A percentile compares a stretch with the other conserved stretches of the same genome.
Conservation (phyloP, 805 yeast species). For the Kodamaea fukazawae region DNA sequence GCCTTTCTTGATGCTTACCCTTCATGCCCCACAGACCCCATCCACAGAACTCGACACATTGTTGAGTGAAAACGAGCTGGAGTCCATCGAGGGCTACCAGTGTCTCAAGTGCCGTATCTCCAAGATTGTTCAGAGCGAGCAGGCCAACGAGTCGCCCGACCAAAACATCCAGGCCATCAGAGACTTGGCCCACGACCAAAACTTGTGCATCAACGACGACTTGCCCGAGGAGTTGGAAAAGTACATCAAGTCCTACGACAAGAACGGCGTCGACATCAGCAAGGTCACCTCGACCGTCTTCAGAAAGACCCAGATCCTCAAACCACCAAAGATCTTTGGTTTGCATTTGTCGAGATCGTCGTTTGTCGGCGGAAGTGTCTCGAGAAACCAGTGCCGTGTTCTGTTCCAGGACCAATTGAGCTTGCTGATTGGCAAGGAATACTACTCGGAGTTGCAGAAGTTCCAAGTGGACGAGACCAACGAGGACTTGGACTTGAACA, state of each 20-base stretch:
- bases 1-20: conserved; percentile 68
- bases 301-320: conserved; percentile 58
- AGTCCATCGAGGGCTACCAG: conserved; percentile 74
- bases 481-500: conserved; percentile 4
- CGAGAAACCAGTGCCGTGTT: conserved; percentile 75
- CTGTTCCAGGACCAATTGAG: conserved; percentile 54
- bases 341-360: conserved; percentile 87
- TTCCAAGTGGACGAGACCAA: conserved; percentile 25
- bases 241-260: conserved; percentile 47
- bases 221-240: conserved; percentile 48
- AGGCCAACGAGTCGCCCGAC: conserved; percentile 21
- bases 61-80: conserved; percentile 55
- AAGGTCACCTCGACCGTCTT: conserved; percentile 61
- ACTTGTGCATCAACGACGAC: conserved; percentile 61
- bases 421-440: conserved; percentile 48
- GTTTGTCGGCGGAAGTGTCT: conserved; percentile 61
- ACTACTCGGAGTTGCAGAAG: conserved; percentile 33
- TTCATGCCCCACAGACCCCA: conserved; percentile 63
- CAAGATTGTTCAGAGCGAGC: conserved; percentile 30
- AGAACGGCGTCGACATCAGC: conserved; percentile 42
- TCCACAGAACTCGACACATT: conserved; percentile 51
- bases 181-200: conserved; percentile 23
- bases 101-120: conserved; percentile 67
- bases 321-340: conserved; percentile 68
- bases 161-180: conserved; percentile 24